Base-by-base conservation (phyloP, 1,284 basidiomycete genomes). In the Pascua sp. region DNA sequence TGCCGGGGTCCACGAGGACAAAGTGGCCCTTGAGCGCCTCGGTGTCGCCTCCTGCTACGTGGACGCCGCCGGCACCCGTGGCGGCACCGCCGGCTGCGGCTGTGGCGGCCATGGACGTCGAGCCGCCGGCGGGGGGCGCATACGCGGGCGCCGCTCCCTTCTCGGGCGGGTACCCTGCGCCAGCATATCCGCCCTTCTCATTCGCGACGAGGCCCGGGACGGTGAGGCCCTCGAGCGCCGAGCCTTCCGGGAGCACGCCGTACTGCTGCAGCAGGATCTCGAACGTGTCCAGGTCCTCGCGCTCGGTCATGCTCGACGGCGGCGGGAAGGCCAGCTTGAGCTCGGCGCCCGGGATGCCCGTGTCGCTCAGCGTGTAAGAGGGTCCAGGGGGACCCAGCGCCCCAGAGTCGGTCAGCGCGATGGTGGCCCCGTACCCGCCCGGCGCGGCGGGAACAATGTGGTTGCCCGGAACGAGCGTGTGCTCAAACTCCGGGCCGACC, bases 231-330 rank as follows among this genome's bases (percentile, higher is more conserved):
- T 59, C 45, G 40, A 75, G 55, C 13, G 65, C 74, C 15, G 68
- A 65, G 39, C 69, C 67, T 4, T 59, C 57, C 9, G 55, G 61
- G 7, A 81, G 62, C 11, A 66, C 69, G 11, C 82, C 83, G 68
- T 90, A 90, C 67, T 90, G 87, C 13, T 81, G 72, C 7, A 90
- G 69, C 47, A 90, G 80, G 18, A 83, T 81, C 66, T 90, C 87
- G 57, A 90, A 84, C 0, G 84, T 84, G 55, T 87, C 84, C 41
- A 87, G 62, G 65, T 87, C 86, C 61, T 88, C 85, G 42, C 78
- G 49, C 15, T 81, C 76, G 15, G 49, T 36, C 2, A 41, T 9
- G 44, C 39, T 47, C 17, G 48, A 53, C 4, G 60, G 60, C 13
- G 56, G 40, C 5, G 79, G 80, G 15, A 84, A 61, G 5, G 73